A percentile compares a stretch with the other conserved stretches of the same genome.
phyloP scores from a whole-genome alignment of 2,329 filamentous ascomycete species.

The Trichophaea hybrida region DNA sequence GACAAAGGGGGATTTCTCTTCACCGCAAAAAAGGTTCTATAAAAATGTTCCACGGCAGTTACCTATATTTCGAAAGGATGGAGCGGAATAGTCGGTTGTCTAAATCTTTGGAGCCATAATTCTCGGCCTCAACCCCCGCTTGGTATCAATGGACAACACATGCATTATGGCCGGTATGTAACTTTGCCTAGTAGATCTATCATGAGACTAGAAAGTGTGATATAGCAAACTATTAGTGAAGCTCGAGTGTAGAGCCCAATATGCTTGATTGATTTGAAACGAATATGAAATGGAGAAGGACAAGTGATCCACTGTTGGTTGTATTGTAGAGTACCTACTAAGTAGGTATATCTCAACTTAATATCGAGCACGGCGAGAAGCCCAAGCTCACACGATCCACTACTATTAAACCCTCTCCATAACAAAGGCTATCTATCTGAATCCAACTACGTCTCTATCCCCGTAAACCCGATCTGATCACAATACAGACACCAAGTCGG shows the following conservation, averaged over 20 bases:
- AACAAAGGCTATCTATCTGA: background rate
- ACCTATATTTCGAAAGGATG: background rate
- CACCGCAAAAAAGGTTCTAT: background rate
- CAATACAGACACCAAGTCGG: background rate
- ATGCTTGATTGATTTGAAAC: background rate
- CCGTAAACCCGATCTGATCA: background rate
- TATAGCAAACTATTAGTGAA: no score
- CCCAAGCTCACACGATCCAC: background rate
- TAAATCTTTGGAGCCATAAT: background rate
- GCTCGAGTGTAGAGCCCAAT: no score
- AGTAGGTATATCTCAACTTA: background rate
- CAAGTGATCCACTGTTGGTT: background rate
- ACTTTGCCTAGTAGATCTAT: background rate
- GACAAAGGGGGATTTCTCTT: background rate
- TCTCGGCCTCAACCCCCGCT: background rate
- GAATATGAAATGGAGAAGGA: background rate
- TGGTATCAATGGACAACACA: background rate
- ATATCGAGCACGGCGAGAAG: background rate
- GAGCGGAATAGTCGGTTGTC: background rate
- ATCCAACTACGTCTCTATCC: background rate
- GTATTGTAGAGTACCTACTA: background rate
- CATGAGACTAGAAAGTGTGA: background rate
- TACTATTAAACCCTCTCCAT: background rate
- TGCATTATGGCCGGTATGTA: background rate
- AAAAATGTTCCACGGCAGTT: background rate